Base-by-base conservation (phyloP, 1,284 basidiomycete species). In the Cryptococcus deneoformans region DNA sequence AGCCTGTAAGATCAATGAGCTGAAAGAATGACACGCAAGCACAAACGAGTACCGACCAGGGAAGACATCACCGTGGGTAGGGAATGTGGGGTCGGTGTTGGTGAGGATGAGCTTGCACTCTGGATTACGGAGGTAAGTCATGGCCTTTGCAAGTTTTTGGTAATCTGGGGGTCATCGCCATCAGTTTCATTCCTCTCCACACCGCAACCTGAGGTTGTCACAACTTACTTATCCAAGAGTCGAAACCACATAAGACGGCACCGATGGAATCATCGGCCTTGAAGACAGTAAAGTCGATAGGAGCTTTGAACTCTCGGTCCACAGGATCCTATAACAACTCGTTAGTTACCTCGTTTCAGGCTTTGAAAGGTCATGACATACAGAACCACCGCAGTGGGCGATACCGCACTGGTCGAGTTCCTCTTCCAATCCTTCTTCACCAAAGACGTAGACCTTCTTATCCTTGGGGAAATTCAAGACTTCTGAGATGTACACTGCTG, bases 361-460 rank as follows among this genome's bases (percentile, higher is more conserved):
- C 5, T 16, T 42, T 34, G 8, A 20, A 20, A 11, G 5, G n/a
- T 16, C 16, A 34, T 24, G 36, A 73, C 84, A 66, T 68, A 92
- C 93, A 29, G 91, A 92, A 59, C 96, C 96, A 37, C 96, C 96
- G 50, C 86, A 79, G 75, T 85, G 87, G 9, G 81, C 70, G 52
- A 98, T 83, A 8, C 92, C 93, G 68, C 94, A 92, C 35, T 86
- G 85, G 29, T 80, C 82, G 50, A 99, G 81, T 79, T 99, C 96
- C 68, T 98, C 90, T 77, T 98, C 94, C 45, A 99, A 80, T 0
- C 94, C 94, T 45, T 82, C 77, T 86, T 93, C 90, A 2, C 96
- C 96, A 57, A 99, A 88, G 11, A 99, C 90, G 77, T 94, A 99
- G 6, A 96, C 94, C 75, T 90, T 92, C 80, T 97, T 92, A 75